Evolutionary conservation across 2,329 filamentous ascomycete genomes (phyloP).

Genomic region (Corynespora cassiicola): DNA sequence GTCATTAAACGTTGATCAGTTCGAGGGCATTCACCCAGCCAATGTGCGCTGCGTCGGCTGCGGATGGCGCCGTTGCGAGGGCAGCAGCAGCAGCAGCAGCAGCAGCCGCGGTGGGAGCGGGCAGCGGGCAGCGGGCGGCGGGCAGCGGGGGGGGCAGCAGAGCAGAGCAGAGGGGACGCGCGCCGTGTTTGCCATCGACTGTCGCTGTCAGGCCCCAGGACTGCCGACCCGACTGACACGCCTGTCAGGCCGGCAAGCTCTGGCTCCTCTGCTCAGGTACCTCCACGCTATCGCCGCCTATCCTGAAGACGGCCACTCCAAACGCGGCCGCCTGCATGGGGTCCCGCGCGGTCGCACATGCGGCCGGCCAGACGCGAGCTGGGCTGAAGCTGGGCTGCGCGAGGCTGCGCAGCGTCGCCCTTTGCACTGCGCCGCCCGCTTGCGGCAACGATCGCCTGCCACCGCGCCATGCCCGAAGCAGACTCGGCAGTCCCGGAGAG

Average conservation of each 20-base stretch:
- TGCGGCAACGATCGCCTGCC: constrained; percentile 21
- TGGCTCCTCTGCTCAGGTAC: too few species aligned
- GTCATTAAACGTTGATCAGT: constrained; percentile 18
- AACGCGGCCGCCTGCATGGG: constrained; percentile 27
- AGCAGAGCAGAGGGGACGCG: too few species aligned
- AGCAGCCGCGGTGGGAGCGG: too few species aligned
- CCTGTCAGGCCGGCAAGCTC: too few species aligned
- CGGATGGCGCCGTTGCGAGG: constrained; percentile 12
- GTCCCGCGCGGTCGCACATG: constrained; percentile 26
- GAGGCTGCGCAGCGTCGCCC: constrained; percentile 24
- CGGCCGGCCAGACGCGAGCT: constrained; percentile 20
- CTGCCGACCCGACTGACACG: too few species aligned
- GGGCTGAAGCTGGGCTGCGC: constrained; percentile 18
- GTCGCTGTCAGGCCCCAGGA: too few species aligned
- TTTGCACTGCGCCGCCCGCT: constrained; percentile 15
- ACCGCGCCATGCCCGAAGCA: constrained; percentile 8
- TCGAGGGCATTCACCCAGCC: constrained; percentile 19
- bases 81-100: too few species aligned
- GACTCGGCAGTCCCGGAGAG: constrained; percentile 22
- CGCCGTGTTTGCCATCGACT: too few species aligned
- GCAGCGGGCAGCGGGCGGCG: too few species aligned
- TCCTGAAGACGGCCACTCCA: constrained; percentile 6
- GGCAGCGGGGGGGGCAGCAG: too few species aligned
- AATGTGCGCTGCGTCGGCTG: constrained; percentile 8
- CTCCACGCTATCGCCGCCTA: too few species aligned